A percentile compares a stretch with the other conserved stretches of the same genome.
Evolutionary conservation across 1,284 basidiomycete species (phyloP).

Genomic region (Neolentinus lepideus): DNA sequence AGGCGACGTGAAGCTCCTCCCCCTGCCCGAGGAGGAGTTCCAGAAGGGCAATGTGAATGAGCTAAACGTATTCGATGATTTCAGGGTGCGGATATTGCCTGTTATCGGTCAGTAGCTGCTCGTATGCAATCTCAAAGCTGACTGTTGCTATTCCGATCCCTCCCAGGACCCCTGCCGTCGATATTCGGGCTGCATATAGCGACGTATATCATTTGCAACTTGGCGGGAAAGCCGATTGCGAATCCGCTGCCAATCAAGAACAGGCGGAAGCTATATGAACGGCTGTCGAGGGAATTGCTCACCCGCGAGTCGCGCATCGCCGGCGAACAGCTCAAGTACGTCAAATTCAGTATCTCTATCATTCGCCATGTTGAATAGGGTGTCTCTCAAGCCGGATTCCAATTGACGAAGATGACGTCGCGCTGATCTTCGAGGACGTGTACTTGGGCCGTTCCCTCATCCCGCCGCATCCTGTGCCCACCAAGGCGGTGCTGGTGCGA

Average conservation of each 20-base stretch:
- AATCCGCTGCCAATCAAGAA: constrained; percentile 83
- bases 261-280: constrained; percentile 78
- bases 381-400: constrained; percentile 45
- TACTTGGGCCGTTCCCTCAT: constrained; percentile 74
- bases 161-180: constrained; percentile 69
- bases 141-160: background rate
- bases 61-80: constrained; percentile 89
- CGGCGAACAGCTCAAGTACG: constrained; percentile 46
- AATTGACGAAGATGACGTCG: constrained; percentile 76
- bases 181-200: constrained; percentile 87
- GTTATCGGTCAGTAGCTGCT: constrained; percentile 55
- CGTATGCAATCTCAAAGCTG: constrained; percentile 6
- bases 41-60: constrained; percentile 87
- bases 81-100: constrained; percentile 85
- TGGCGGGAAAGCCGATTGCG: constrained; percentile 76
- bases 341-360: no score
- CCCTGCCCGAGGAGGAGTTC: constrained; percentile 90
- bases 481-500: constrained; percentile 64
- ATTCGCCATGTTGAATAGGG: constrained; percentile 1
- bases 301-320: constrained; percentile 63
- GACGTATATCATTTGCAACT: constrained; percentile 79
- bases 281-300: constrained; percentile 71
- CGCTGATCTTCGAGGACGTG: constrained; percentile 83
- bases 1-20: constrained; percentile 81
- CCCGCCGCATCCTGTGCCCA: constrained; percentile 69